Conservation (phyloP, 192 early-diverging fungal genomes). For the Coemansia asiatica region DNA sequence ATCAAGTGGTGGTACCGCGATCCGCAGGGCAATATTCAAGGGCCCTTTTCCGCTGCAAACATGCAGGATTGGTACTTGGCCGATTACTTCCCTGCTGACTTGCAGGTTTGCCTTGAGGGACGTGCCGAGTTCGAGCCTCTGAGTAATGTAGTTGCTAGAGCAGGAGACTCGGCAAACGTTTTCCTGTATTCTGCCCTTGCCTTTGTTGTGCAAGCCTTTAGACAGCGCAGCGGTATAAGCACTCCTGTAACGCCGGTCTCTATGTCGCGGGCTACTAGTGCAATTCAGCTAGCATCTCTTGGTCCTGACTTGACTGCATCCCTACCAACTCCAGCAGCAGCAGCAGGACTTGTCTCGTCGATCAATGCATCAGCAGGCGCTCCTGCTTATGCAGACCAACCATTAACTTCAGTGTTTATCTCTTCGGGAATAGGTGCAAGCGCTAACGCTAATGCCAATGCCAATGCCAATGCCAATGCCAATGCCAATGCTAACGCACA, state of each 20-base stretch:
- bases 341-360: too few species aligned
- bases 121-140: conserved; percentile 80
- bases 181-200: conserved; percentile 61
- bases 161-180: conserved; percentile 67
- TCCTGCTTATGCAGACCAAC: too few species aligned
- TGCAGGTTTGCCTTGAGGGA: conserved; percentile 81
- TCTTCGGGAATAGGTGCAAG: too few species aligned
- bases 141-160: conserved; percentile 62
- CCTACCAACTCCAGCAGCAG: background rate
- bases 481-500: background rate
- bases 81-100: conserved; percentile 78
- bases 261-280: conserved; percentile 33
- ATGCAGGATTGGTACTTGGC: conserved; percentile 96
- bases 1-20: conserved; percentile 81
- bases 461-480: too few species aligned
- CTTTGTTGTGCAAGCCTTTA: conserved; percentile 12
- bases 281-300: conserved; percentile 9
- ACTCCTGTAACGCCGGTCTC: conserved; percentile 32
- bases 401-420: too few species aligned
- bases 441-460: too few species aligned
- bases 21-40: conserved; percentile 81
- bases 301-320: conserved; percentile 3
- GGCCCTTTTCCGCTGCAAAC: conserved; percentile 81
- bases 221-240: conserved; percentile 18
- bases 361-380: too few species aligned